Base-by-base conservation (phyloP, 306 rosid genomes). In the Castanospermum australe region DNA sequence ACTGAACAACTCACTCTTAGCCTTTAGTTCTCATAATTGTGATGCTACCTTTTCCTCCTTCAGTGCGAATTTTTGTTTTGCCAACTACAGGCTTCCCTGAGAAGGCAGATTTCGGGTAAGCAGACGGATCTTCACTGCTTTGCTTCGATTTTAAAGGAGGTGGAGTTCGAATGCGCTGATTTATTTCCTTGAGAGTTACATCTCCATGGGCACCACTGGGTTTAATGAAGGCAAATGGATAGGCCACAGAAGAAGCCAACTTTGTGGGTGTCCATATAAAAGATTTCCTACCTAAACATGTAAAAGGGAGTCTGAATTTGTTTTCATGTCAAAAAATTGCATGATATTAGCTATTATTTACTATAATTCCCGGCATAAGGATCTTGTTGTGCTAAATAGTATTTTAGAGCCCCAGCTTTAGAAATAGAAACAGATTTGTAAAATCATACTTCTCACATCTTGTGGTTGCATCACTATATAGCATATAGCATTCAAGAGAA, bases 41-140 rank as follows among this genome's bases (percentile, higher is more conserved):
- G 85, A 96, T 96, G 97, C 98, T 96, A 15, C 99, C 99, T 84
- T 90, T 96, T 65, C 99, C 96, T 25, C 99, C 98, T 80, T 93
- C 96, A 0, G 98, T 96, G 79, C 87, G 98, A 47, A 96, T 91
- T 84, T 96, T 96, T 3, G 97, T 93, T 83, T 96, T 93, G 5
- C 94, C 96, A 55, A 96, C 99, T 5, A 96, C 98, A 4, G 99
- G 98, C 87, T 96, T 96, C 70, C 99, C 99, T 3, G 99, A 96
- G 83, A 96, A 91, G 71, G 99, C 98, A 13, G 99, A 96, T 76
- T 92, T 95, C 42, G 98, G 98, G 75, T 79, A 93, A 48, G 85
- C 79, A 35, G 81, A 64, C 9, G 90, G 91, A 63, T 96, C 97
- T 69, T 89, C 98, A 6, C 10, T 20, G 47, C 11, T 84, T 56